Evolutionary conservation across 2,329 filamentous ascomycete genomes (phyloP).

Genomic region (Cytospora piceae): DNA sequence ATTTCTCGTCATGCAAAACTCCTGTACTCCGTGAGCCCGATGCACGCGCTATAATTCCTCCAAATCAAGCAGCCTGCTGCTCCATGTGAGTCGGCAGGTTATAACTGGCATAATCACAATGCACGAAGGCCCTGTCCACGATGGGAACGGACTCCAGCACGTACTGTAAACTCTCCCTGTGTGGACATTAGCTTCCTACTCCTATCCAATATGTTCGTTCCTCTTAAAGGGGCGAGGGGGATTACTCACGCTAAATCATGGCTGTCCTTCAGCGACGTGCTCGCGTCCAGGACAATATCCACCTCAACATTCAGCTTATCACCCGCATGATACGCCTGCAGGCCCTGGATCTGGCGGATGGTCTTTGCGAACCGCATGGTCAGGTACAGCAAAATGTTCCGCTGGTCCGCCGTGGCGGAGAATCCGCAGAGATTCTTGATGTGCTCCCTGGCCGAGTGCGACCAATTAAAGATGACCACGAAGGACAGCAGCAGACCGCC

Average conservation of each 20-base stretch:
- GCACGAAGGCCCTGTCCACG: constrained; percentile 73
- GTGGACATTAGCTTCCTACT: not conserved
- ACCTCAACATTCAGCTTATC: constrained; percentile 84
- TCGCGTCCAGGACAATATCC: constrained; percentile 80
- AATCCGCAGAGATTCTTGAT: constrained; percentile 81
- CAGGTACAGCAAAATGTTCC: constrained; percentile 84
- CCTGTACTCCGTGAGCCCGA: not conserved
- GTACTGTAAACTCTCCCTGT: constrained; percentile 74
- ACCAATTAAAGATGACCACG: constrained; percentile 82
- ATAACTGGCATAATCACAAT: constrained; percentile 66
- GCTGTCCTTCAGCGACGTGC: constrained; percentile 74
- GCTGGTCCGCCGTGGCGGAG: constrained; percentile 77
- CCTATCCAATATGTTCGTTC: not conserved
- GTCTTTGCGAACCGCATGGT: constrained; percentile 92
- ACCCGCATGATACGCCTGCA: constrained; percentile 83
- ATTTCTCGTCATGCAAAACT: constrained; percentile 28
- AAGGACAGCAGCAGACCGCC: constrained; percentile 78
- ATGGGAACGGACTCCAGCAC: constrained; percentile 83
- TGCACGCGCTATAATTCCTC: not conserved
- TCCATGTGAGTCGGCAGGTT: constrained; percentile 64
- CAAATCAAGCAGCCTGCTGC: constrained; percentile 40
- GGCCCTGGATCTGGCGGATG: constrained; percentile 82
- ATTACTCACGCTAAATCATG: constrained; percentile 67
- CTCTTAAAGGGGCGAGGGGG: not conserved
- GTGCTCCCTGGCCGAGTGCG: constrained; percentile 71